Evolutionary conservation across 257 asterid genomes (phyloP).

Genomic region (Ligustrum vulgare): DNA sequence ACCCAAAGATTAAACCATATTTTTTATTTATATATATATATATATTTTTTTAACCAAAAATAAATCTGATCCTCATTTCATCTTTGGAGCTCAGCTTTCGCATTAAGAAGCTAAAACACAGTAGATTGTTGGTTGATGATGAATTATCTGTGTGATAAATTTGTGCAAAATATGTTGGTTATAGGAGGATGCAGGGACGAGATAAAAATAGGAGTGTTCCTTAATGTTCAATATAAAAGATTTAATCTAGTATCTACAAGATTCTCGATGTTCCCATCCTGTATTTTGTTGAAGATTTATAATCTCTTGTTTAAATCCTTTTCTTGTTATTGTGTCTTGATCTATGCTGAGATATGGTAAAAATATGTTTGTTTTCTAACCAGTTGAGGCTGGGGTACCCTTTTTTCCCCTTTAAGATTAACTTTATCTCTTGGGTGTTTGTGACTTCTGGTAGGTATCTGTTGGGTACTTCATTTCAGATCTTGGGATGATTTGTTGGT

Average conservation of each 20-base stretch:
- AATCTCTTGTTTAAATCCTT: neutral
- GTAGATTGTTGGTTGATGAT: neutral
- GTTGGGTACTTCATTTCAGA: conserved; percentile 90
- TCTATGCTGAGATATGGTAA: neutral
- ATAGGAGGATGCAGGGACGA: conserved; percentile 10
- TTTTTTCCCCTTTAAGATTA: neutral
- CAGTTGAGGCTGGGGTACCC: neutral
- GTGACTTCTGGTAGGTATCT: conserved; percentile 56
- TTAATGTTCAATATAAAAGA: neutral
- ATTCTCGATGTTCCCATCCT: neutral
- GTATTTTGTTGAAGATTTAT: neutral
- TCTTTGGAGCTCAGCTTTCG: neutral
- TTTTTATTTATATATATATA: too few species aligned
- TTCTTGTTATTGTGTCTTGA: neutral
- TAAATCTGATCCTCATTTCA: neutral
- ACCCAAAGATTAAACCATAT: neutral
- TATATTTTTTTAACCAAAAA: neutral
- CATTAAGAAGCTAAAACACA: neutral
- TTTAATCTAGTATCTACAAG: neutral
- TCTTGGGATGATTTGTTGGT: conserved; percentile 94
- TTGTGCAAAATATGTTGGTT: neutral
- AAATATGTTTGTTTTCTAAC: neutral
- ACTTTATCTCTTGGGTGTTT: conserved; percentile 22
- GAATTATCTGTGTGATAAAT: neutral
- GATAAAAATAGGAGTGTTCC: neutral